Evolutionary conservation across 768 basidiomycete genomes (phyloP).

Genomic region (Leccinum sublutescens): DNA sequence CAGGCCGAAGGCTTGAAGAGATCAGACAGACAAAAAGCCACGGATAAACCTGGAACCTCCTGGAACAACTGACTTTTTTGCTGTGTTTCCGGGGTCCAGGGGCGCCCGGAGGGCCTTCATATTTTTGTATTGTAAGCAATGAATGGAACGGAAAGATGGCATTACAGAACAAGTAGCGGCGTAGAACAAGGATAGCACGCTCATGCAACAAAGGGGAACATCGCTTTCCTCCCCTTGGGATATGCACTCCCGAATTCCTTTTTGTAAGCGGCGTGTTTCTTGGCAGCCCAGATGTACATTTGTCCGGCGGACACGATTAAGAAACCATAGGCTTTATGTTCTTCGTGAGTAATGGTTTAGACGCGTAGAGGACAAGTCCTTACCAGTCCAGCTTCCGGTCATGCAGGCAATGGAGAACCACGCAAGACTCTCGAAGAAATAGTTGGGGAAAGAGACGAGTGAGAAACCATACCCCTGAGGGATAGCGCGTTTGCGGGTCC

Average conservation of each 20-base stretch:
- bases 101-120: too few species aligned
- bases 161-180: background rate
- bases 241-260: slow-evolving; percentile 92
- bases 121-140: background rate
- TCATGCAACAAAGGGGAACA: slow-evolving; percentile 62
- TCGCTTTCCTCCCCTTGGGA: slow-evolving; percentile 68
- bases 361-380: slow-evolving; percentile 27
- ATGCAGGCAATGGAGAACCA: slow-evolving; percentile 74
- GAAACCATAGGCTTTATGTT: slow-evolving; percentile 60
- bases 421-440: slow-evolving; percentile 82
- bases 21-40: too few species aligned
- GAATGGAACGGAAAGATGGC: background rate
- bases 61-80: too few species aligned
- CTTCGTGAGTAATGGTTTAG: background rate
- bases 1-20: too few species aligned
- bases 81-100: too few species aligned
- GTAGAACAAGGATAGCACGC: background rate
- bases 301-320: slow-evolving; percentile 54
- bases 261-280: slow-evolving; percentile 88
- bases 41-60: too few species aligned
- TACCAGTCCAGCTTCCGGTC: slow-evolving; percentile 76
- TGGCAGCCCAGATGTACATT: slow-evolving; percentile 86
- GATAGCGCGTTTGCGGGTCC: slow-evolving; percentile 75
- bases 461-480: slow-evolving; percentile 93
- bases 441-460: slow-evolving; percentile 88